phyloP scores from a whole-genome alignment of 176 grass and related monocot genomes.

The Juncus inflexus region DNA sequence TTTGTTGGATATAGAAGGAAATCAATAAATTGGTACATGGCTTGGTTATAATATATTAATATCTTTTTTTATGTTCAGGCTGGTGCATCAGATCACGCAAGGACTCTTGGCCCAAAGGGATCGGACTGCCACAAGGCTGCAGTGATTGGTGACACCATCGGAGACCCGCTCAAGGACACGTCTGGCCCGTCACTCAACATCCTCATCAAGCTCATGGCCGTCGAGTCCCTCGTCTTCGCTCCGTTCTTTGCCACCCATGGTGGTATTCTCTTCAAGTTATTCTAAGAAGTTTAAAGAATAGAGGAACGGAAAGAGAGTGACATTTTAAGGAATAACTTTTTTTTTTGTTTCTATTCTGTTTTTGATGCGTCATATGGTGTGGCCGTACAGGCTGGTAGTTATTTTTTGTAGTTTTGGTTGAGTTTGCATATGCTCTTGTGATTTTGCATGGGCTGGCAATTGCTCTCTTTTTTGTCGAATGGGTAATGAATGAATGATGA shows the following conservation, averaged over 20 bases:
- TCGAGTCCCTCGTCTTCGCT: constrained; percentile 76
- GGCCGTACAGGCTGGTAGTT: constrained; percentile 37
- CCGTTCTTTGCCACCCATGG: constrained; percentile 80
- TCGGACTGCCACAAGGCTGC: constrained; percentile 91
- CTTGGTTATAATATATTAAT: not conserved
- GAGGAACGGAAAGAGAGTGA: not conserved
- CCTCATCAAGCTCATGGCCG: constrained; percentile 93
- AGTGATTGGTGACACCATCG: constrained; percentile 82
- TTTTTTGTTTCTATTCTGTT: constrained; percentile 37
- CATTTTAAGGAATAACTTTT: constrained; percentile 43
- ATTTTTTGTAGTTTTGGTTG: constrained; percentile 30
- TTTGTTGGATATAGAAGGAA: not conserved
- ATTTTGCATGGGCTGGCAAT: constrained; percentile 13
- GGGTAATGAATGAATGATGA: constrained; percentile 47
- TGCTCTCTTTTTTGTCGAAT: constrained; percentile 1
- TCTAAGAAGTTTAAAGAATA: constrained; percentile 32
- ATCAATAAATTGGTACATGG: not conserved
- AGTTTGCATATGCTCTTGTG: constrained; percentile 20
- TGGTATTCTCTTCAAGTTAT: constrained; percentile 63
- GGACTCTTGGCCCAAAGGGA: constrained; percentile 66
- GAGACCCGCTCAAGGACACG: constrained; percentile 90
- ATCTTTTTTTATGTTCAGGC: constrained; percentile 38
- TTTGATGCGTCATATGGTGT: constrained; percentile 10
- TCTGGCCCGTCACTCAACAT: constrained; percentile 85
- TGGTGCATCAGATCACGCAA: constrained; percentile 58